Percentiles rank a stretch among this genome's conserved stretches.
Conservation (phyloP, 768 basidiomycete genomes). For the Naganishia vishniacii region DNA sequence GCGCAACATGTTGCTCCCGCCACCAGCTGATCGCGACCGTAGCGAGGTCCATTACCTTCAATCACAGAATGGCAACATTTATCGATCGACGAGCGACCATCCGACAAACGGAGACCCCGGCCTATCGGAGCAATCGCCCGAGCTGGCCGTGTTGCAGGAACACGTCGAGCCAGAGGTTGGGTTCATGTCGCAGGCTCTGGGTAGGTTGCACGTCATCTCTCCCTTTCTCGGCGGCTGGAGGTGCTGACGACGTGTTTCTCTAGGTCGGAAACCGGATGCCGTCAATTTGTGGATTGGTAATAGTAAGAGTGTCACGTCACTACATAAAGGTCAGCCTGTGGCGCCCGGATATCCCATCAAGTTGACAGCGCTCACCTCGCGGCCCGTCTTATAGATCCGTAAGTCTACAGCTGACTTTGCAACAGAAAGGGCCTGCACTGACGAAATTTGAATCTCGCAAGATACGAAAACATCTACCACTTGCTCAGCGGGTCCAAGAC, state of each 20-base stretch:
- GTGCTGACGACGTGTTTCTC: too few species aligned
- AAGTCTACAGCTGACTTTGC: not conserved
- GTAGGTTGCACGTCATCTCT: too few species aligned
- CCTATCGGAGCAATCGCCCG: slow-evolving; percentile 40
- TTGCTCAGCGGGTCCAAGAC: slow-evolving; percentile 78
- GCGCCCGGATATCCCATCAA: not conserved
- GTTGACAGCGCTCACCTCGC: not conserved
- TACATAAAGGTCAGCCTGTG: slow-evolving; percentile 66
- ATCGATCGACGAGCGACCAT: slow-evolving; percentile 50
- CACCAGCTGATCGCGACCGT: too few species aligned
- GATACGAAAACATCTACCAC: slow-evolving; percentile 92
- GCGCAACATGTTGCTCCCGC: too few species aligned
- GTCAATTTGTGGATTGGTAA: slow-evolving; percentile 92
- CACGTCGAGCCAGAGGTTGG: slow-evolving; percentile 65
- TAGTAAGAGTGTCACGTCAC: slow-evolving; percentile 66
- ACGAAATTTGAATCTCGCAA: slow-evolving; percentile 40
- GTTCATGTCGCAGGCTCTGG: slow-evolving; percentile 74
- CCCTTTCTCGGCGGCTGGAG: slow-evolving; percentile 34
- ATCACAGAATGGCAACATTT: slow-evolving; percentile 87
- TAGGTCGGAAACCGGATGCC: slow-evolving; percentile 59
- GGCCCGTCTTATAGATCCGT: not conserved
- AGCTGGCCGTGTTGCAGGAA: slow-evolving; percentile 60
- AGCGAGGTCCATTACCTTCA: slow-evolving; percentile 64
- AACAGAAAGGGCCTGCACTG: not conserved
- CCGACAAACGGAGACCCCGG: slow-evolving; percentile 30